phyloP scores from a whole-genome alignment of 768 basidiomycete genomes.

The Cubamyces sp. region DNA sequence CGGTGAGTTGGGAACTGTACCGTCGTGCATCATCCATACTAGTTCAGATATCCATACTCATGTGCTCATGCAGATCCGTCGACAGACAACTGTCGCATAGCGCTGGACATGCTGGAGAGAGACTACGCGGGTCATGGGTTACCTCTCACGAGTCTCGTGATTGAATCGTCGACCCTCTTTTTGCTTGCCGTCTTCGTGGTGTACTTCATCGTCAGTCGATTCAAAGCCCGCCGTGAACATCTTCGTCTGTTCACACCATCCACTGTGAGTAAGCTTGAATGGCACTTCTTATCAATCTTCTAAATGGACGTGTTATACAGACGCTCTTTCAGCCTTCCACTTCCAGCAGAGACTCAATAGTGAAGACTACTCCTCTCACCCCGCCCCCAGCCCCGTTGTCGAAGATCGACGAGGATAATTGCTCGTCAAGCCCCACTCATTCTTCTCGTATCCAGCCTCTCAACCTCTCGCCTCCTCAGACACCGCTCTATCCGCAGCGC shows the following conservation, averaged over 20 bases:
- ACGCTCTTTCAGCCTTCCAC: not conserved
- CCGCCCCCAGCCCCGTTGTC: not conserved
- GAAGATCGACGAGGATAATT: not conserved
- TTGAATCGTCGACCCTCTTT: conserved; percentile 1
- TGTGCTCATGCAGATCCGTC: too few species aligned
- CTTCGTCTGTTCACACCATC: not conserved
- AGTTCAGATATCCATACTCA: too few species aligned
- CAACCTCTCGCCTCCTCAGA: not conserved
- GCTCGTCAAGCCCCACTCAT: not conserved
- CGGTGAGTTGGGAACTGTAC: too few species aligned
- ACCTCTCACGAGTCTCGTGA: conserved; percentile 6
- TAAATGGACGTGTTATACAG: not conserved
- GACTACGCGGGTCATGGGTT: conserved; percentile 7
- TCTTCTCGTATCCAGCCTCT: not conserved
- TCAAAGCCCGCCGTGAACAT: not conserved
- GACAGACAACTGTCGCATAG: not conserved
- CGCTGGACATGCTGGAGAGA: not conserved
- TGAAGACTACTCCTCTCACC: not conserved
- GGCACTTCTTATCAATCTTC: not conserved
- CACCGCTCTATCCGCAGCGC: not conserved
- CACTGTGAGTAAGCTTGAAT: not conserved
- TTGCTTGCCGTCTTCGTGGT: conserved; percentile 2
- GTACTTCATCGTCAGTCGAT: conserved; percentile 1
- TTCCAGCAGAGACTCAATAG: not conserved
- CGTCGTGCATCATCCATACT: too few species aligned